A percentile compares a stretch with the other conserved stretches of the same genome.
These are phyloP conservation scores for Cryphonectria parasitica DNA, from an alignment of 2,329 filamentous ascomycete species.

Conservation along the genomic window DNA sequence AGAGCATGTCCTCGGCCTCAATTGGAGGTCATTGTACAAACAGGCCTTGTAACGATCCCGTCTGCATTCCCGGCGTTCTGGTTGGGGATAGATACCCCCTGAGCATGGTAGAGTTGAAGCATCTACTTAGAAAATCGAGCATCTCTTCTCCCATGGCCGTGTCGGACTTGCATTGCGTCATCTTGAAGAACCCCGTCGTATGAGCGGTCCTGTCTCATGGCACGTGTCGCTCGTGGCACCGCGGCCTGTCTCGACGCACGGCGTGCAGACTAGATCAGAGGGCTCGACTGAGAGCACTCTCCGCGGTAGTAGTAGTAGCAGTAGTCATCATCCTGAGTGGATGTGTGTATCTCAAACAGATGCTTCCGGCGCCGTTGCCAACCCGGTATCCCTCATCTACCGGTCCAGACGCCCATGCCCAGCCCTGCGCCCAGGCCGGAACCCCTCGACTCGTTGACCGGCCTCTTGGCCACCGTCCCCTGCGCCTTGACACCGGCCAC, in stretches of 20 bases:
- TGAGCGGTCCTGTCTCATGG: not conserved
- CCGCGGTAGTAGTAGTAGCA: not conserved
- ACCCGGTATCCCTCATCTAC: slow-evolving; percentile 25
- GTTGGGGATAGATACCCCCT: slow-evolving; percentile 24
- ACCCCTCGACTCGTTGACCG: slow-evolving; percentile 69
- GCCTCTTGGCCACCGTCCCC: slow-evolving; percentile 76
- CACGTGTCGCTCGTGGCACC: not conserved
- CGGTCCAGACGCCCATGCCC: slow-evolving; percentile 61
- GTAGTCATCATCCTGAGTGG: not conserved
- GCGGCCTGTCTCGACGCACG: not conserved
- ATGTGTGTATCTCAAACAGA: not conserved
- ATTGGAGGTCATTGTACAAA: not conserved
- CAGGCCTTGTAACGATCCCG: not conserved
- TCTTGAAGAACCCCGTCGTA: not conserved
- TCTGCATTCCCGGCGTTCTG: slow-evolving; percentile 26
- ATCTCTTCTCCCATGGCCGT: slow-evolving; percentile 3
- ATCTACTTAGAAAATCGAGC: slow-evolving; percentile 8
- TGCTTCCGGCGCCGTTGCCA: no score
- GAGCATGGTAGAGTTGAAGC: slow-evolving; percentile 13
- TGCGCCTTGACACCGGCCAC: slow-evolving; percentile 81
- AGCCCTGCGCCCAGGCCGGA: slow-evolving; percentile 53
- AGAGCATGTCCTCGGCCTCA: not conserved
- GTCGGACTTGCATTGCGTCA: no score
- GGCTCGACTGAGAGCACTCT: not conserved
- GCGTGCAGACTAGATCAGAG: not conserved